A percentile compares a stretch with the other conserved stretches of the same genome.
Conservation (phyloP, 2,329 filamentous ascomycete genomes). For the Colletotrichum filicis region DNA sequence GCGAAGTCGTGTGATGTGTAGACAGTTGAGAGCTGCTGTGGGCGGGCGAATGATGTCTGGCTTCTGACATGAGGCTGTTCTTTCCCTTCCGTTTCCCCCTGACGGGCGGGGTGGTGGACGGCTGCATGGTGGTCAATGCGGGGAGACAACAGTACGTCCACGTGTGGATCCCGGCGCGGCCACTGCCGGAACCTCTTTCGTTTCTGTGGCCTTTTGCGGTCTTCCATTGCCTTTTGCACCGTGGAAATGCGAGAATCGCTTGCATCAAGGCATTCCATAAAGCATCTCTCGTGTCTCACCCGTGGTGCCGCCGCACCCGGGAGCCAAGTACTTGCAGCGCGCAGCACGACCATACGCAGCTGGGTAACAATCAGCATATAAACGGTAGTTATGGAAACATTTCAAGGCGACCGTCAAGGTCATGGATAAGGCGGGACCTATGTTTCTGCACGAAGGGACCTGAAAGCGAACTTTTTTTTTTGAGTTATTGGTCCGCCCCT, state of each 20-base stretch:
- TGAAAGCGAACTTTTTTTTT: slow-evolving; percentile 4
- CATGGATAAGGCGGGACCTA: background rate
- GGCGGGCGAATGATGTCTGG: slow-evolving; percentile 28
- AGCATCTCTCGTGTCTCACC: background rate
- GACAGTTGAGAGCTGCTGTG: slow-evolving; percentile 3
- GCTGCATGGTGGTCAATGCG: slow-evolving; percentile 34
- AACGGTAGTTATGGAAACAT: background rate
- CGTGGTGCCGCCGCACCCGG: background rate
- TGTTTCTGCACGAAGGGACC: slow-evolving; percentile 14
- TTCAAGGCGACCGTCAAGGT: no score
- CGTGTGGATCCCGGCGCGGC: slow-evolving; percentile 11
- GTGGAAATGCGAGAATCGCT: background rate
- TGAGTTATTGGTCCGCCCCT: background rate
- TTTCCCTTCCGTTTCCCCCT: slow-evolving; percentile 12
- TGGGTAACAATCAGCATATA: background rate
- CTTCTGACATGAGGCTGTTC: slow-evolving; percentile 29
- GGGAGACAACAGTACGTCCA: background rate
- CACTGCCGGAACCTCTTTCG: slow-evolving; percentile 10
- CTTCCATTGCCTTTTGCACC: background rate
- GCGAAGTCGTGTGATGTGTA: slow-evolving; percentile 19
- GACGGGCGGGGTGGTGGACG: slow-evolving; percentile 18
- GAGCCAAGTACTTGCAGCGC: background rate
- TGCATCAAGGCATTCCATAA: slow-evolving; percentile 11
- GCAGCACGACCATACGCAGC: background rate
- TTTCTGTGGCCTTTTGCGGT: background rate